Conservation (phyloP, 2,329 filamentous ascomycete species). For the Clonostachys solani region DNA sequence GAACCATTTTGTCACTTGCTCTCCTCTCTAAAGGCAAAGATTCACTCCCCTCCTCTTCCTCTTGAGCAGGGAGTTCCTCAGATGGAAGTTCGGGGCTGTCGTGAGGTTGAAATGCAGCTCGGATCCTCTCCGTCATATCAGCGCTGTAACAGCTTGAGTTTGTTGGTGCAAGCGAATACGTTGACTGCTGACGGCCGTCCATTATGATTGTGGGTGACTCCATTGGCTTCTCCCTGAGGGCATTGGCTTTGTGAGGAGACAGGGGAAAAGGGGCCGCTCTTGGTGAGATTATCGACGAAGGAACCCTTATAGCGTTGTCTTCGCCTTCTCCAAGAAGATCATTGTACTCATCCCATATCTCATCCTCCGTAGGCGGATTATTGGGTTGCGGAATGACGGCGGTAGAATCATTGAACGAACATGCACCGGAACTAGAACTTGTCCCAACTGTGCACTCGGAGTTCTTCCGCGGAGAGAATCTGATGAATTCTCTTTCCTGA, state of each 20-base stretch:
- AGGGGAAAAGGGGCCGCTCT: slow-evolving; percentile 52
- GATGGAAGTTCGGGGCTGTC: slow-evolving; percentile 34
- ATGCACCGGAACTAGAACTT: slow-evolving; percentile 62
- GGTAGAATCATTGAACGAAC: slow-evolving; percentile 56
- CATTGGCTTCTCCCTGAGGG: slow-evolving; percentile 28
- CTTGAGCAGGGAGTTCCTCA: slow-evolving; percentile 21
- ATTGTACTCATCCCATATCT: slow-evolving; percentile 93
- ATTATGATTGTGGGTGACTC: slow-evolving; percentile 43
- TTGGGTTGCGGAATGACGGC: slow-evolving; percentile 60
- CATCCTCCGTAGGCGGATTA: slow-evolving; percentile 70
- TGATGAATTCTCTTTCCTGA: slow-evolving; percentile 58
- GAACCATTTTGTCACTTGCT: background rate
- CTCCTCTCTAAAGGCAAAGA: background rate
- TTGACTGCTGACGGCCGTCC: slow-evolving; percentile 21
- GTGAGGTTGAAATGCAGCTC: slow-evolving; percentile 39
- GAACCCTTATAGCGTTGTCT: slow-evolving; percentile 43
- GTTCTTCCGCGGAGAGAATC: slow-evolving; percentile 68
- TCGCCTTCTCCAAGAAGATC: slow-evolving; percentile 64
- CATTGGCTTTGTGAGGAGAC: slow-evolving; percentile 37
- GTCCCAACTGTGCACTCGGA: slow-evolving; percentile 55
- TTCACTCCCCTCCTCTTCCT: slow-evolving; percentile 20
- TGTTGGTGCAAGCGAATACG: slow-evolving; percentile 23
- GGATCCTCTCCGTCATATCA: slow-evolving; percentile 49
- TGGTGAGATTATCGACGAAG: slow-evolving; percentile 51
- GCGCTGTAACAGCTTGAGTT: slow-evolving; percentile 49